Evolutionary conservation across 768 basidiomycete genomes (phyloP).

Genomic region (Rhizopogon roseolus): DNA sequence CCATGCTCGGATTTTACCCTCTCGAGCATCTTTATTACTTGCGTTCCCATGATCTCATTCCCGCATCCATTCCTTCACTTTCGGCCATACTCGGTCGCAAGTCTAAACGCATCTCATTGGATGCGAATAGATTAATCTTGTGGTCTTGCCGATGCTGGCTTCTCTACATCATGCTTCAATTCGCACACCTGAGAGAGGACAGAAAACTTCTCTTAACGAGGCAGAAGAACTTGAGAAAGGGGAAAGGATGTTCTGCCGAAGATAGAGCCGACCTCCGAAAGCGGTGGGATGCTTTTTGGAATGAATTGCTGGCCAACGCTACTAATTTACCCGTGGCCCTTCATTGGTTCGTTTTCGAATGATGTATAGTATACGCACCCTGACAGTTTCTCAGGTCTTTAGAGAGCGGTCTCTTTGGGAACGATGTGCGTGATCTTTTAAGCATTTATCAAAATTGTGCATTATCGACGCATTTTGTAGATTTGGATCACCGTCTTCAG

Average conservation of each 20-base stretch:
- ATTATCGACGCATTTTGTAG: constrained; percentile 19
- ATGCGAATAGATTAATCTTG: constrained; percentile 44
- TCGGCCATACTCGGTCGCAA: constrained; percentile 36
- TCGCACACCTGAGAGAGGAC: constrained; percentile 69
- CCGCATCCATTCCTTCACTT: constrained; percentile 45
- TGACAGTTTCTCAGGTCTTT: constrained; percentile 47
- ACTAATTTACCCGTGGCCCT: constrained; percentile 78
- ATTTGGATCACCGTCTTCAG: constrained; percentile 37
- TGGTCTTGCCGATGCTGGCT: constrained; percentile 87
- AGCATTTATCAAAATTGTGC: not conserved
- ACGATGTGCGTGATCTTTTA: constrained; percentile 43
- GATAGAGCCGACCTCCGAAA: constrained; percentile 55
- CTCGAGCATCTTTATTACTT: constrained; percentile 75
- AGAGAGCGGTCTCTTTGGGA: constrained; percentile 59
- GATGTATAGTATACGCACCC: not conserved
- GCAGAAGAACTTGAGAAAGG: constrained; percentile 53
- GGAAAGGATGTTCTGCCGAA: constrained; percentile 43
- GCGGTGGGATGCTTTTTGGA: constrained; percentile 66
- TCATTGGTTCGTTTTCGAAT: constrained; percentile 50
- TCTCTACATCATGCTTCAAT: constrained; percentile 70
- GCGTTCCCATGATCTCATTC: constrained; percentile 54
- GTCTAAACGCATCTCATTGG: constrained; percentile 38
- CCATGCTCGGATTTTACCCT: constrained; percentile 78
- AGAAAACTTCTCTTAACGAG: constrained; percentile 50
- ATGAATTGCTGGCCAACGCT: constrained; percentile 66